phyloP scores from a whole-genome alignment of 768 basidiomycete genomes.

The Lactarius akahatsu region DNA sequence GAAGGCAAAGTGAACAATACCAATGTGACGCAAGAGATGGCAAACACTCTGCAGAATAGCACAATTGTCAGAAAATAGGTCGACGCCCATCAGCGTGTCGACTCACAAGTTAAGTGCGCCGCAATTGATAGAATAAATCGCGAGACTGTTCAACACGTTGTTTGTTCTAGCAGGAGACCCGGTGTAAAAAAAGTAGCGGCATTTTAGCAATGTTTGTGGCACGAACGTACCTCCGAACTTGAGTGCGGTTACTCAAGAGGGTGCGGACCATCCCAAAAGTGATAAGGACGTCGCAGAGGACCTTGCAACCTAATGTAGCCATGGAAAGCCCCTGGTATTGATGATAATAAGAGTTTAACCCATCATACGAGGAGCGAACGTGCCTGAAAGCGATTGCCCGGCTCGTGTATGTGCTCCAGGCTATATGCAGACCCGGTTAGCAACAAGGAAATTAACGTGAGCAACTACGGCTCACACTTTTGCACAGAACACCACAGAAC shows the following conservation, averaged over 20 bases:
- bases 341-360: not conserved
- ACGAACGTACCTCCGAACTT: not conserved
- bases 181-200: not conserved
- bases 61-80: not conserved
- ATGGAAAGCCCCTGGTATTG: not conserved
- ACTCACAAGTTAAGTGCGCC: slow-evolving; percentile 6
- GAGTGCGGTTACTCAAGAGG: slow-evolving; percentile 1
- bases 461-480: not conserved
- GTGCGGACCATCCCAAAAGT: slow-evolving; percentile 8
- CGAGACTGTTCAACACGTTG: not conserved
- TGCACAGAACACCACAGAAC: too few species aligned
- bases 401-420: not conserved
- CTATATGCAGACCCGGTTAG: not conserved
- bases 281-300: slow-evolving; percentile 9
- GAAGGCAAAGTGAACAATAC: not conserved
- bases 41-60: not conserved
- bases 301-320: not conserved
- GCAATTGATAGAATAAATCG: slow-evolving; percentile 8
- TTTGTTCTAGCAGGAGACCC: not conserved
- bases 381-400: not conserved
- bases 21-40: not conserved
- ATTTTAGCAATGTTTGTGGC: not conserved
- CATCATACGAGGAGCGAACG: not conserved
- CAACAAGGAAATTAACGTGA: not conserved
- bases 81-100: not conserved